phyloP scores from a whole-genome alignment of 2,329 filamentous ascomycete species.

The Fusarium praegraminearum region DNA sequence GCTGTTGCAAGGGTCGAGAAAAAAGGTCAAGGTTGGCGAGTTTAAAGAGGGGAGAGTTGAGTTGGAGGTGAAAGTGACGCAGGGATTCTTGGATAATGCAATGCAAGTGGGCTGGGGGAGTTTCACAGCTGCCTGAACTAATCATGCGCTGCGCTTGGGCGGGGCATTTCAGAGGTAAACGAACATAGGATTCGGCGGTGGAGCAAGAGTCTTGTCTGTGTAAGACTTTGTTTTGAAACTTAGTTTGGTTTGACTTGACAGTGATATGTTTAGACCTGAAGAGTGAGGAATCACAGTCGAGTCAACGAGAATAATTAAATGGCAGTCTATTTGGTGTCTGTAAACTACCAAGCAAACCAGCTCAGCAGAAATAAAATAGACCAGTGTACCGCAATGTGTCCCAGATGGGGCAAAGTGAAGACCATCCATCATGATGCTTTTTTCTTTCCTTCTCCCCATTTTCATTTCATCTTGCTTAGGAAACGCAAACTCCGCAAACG shows the following conservation, averaged over 20 bases:
- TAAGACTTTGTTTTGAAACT: slow-evolving; percentile 11
- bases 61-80: slow-evolving; percentile 44
- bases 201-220: not conserved
- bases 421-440: slow-evolving; percentile 1
- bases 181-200: slow-evolving; percentile 10
- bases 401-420: not conserved
- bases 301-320: not conserved
- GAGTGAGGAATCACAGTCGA: not conserved
- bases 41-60: slow-evolving; percentile 29
- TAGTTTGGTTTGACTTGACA: not conserved
- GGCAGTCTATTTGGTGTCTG: slow-evolving; percentile 37
- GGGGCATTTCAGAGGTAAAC: slow-evolving; percentile 33
- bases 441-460: slow-evolving; percentile 10
- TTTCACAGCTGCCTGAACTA: slow-evolving; percentile 47
- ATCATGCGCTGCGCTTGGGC: slow-evolving; percentile 28
- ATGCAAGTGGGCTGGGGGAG: slow-evolving; percentile 29
- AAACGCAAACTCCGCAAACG: slow-evolving; percentile 46
- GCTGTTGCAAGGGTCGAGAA: slow-evolving; percentile 3
- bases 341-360: slow-evolving; percentile 7
- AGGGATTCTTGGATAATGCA: slow-evolving; percentile 21
- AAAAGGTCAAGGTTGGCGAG: slow-evolving; percentile 9
- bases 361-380: slow-evolving; percentile 11
- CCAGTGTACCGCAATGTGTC: slow-evolving; percentile 6
- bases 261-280: not conserved
- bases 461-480: slow-evolving; percentile 12